These are phyloP conservation scores for Candida chauliodis DNA, from an alignment of 805 yeast genomes.

Conservation along the genomic window DNA sequence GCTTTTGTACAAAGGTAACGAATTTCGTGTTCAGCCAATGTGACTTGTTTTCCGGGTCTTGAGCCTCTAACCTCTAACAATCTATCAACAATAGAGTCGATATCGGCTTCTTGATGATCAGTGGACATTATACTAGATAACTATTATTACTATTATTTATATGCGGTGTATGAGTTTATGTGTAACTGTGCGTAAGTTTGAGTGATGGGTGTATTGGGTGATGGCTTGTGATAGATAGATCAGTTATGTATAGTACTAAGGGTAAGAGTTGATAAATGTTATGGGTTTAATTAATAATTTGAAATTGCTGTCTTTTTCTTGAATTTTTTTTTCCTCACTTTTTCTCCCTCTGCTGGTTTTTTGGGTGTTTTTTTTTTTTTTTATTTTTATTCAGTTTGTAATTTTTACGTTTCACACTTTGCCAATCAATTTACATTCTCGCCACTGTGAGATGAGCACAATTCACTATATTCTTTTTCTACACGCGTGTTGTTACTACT, in stretches of 20 bases:
- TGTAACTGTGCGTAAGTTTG: conserved; percentile 1
- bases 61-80: conserved; percentile 96
- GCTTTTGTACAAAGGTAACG: conserved; percentile 96
- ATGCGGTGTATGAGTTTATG: not conserved
- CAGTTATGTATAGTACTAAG: not conserved
- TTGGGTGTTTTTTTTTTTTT: not conserved
- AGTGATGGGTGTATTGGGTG: conserved; percentile 2
- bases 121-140: conserved; percentile 17
- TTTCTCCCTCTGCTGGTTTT: conserved; percentile 2
- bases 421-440: no score
- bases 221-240: not conserved
- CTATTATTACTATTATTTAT: no score
- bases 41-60: conserved; percentile 96
- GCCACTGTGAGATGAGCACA: no score
- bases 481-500: no score
- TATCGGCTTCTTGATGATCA: conserved; percentile 73
- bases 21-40: conserved; percentile 89
- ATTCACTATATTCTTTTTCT: no score
- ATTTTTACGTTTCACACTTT: no score
- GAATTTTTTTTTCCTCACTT: conserved; percentile 3
- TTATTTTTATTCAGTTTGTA: conserved; percentile 1
- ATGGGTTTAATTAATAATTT: conserved; percentile 1
- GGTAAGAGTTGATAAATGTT: conserved; percentile 1
- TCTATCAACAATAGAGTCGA: conserved; percentile 96
- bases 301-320: conserved; percentile 3